Evolutionary conservation across 2,329 filamentous ascomycete genomes (phyloP).

Genomic region (Diplodia scrobiculata): DNA sequence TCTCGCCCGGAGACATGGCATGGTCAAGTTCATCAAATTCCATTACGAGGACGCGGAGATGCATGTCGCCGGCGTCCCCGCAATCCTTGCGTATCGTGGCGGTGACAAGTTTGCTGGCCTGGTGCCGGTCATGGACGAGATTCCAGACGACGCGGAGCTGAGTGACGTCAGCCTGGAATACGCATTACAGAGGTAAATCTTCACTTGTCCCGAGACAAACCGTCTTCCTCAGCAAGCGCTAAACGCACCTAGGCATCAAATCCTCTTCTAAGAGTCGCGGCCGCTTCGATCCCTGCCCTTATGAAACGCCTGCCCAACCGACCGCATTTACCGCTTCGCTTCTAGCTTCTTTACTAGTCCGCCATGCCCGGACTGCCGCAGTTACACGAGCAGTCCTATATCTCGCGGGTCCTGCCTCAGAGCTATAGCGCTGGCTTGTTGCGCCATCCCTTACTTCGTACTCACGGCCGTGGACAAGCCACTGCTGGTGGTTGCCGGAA

Average conservation of each 20-base stretch:
- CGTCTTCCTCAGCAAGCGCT: conserved; percentile 1
- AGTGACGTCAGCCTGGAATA: conserved; percentile 59
- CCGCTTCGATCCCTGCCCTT: conserved; percentile 17
- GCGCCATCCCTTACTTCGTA: not conserved
- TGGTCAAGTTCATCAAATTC: conserved; percentile 84
- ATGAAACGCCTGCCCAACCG: conserved; percentile 18
- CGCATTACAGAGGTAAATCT: conserved; percentile 57
- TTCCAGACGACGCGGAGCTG: conserved; percentile 63
- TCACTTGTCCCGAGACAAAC: not conserved
- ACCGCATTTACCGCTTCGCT: conserved; percentile 9
- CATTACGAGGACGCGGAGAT: conserved; percentile 93
- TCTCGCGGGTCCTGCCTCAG: conserved; percentile 1
- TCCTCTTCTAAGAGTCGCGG: conserved; percentile 25
- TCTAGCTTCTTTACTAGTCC: not conserved
- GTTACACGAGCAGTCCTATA: conserved; percentile 5
- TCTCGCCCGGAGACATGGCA: conserved; percentile 69
- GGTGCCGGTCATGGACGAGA: conserved; percentile 82
- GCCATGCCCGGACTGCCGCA: not conserved
- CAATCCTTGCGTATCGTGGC: conserved; percentile 83
- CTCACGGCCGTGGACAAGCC: not conserved
- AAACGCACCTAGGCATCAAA: conserved; percentile 26
- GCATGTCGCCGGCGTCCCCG: conserved; percentile 82
- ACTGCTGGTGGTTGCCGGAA: not conserved
- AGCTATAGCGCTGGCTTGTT: conserved; percentile 1
- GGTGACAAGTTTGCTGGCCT: conserved; percentile 90